Base-by-base conservation (phyloP, 345 rosid species). In the Pistacia atlantica region DNA sequence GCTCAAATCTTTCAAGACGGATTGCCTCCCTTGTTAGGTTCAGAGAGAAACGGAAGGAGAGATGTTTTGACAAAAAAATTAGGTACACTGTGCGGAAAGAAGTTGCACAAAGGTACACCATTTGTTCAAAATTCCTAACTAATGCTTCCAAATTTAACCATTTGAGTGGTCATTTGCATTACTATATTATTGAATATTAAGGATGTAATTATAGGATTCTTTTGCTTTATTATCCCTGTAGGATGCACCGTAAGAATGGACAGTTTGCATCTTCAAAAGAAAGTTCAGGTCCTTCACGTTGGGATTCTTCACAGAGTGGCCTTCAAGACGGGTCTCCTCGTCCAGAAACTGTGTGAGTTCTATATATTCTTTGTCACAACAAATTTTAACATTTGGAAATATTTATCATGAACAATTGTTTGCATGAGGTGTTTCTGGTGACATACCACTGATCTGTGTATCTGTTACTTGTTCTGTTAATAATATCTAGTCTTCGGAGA, bases 61-160 rank as follows among this genome's bases (percentile, higher is more conserved):
- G 95, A 83, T 89, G 93, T 80, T 91, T 91, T 80, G 95, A 89
- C 80, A 91, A 91, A 87, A 91, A 89, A 83, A 89, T 91, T 82
- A 81, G 95, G 74, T 91, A 91, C 76, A 85, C 88, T 0, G 88
- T 91, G 67, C 85, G 95, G 48, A 89, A 88, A 82, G 93, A 91
- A 85, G 95, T 91, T 71, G 95, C 95, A 28, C 91, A 89, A 74
- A 89, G 95, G 95, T 90, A 80, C 72, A 73, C 17, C 31, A 14
- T 57, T 48, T 25, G 28, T 20, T 46, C 14, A 33, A 35, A 52
- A 37, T 56, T 28, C 46, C n/a, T 33, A 9, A 4, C n/a, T 45
- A 20, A 51, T 48, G 11, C 14, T n/a, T 42, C 37, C 54, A 54
- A 65, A 52, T 51, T 20, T 37, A 63, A 54, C 31, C 13, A 28